These are phyloP conservation scores for Micractinium sp. DNA, from an alignment of 139 green algal genomes.

Conservation along the genomic window DNA sequence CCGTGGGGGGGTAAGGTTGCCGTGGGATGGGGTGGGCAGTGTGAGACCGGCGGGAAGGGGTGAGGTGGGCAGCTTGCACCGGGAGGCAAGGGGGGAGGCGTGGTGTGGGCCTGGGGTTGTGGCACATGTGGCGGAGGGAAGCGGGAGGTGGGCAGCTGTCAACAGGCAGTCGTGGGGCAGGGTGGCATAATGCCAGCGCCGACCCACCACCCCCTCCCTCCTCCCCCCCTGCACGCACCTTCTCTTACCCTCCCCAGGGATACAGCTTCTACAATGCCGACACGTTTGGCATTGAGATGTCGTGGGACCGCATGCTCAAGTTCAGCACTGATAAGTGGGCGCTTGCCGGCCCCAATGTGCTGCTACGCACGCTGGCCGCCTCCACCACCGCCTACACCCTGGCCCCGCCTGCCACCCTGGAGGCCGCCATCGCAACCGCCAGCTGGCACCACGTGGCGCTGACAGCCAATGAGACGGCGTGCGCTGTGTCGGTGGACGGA, in stretches of 20 bases:
- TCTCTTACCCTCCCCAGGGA: neutral
- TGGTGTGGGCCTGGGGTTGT: too few species aligned
- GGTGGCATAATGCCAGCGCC: neutral
- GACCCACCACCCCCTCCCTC: neutral
- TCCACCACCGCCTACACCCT: neutral
- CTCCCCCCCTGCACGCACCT: neutral
- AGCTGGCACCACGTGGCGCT: neutral
- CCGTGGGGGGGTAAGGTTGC: too few species aligned
- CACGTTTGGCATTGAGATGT: neutral
- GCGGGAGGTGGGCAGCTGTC: too few species aligned
- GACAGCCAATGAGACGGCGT: neutral
- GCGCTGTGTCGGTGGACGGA: neutral
- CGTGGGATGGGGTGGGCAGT: too few species aligned
- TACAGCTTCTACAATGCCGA: neutral
- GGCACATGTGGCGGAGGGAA: too few species aligned
- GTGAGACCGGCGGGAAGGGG: too few species aligned
- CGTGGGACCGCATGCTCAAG: neutral
- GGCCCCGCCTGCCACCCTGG: neutral
- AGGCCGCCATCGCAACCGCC: neutral
- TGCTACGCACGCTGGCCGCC: neutral
- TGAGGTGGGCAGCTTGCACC: too few species aligned
- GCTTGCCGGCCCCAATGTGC: neutral
- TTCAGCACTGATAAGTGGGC: neutral
- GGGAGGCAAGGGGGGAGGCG: too few species aligned
- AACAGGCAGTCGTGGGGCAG: too few species aligned